Base-by-base conservation (phyloP, 23 red algal genomes). In the Gracilaria gracilis region DNA sequence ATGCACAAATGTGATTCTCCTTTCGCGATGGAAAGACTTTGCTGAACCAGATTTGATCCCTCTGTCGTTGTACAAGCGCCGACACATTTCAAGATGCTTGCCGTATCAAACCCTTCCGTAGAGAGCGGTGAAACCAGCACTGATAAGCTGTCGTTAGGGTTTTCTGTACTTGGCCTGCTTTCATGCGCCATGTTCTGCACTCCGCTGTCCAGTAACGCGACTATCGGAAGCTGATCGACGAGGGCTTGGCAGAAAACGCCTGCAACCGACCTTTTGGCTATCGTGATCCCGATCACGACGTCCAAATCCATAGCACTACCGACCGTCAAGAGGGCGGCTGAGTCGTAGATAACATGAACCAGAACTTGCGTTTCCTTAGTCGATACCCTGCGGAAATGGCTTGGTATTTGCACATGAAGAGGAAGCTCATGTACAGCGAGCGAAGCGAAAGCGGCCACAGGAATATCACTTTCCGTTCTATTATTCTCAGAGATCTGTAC, bases 1-100 rank as follows among this genome's bases (percentile, higher is more conserved):
- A 77, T 77, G 72, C 72, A 77, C 4, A 77, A 28, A 77, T 77
- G 40, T 20, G 27, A 40, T 50, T 46, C 20, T 25, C 72, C 72
- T 25, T 34, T 77, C 21, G 72, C 38, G 13, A 77, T 37, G 9
- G 40, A 16, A 50, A 77, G 38, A 27, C 38, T 77, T 13, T 77
- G 40, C 39, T 77, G 23, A 34, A 77, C 42, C 0, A 77, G 38
- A 25, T 16, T 50, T 24, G 72, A 77, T 25, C 72, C 40, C 23
- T 77, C 39, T 28, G 20, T 39, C 2, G 40, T 77, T 27, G 34
- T 34, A 50, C 23, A 77, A 49, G 23, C 42, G n/a, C 72, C 72
- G 27, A 77, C 34, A 37, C 46, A 51, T 50, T 77, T 77, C 21
- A 77, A 7, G 42, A 51, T 16, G 38, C 27, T 50, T 31, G 3